phyloP scores from a whole-genome alignment of 495 filamentous ascomycete genomes.

The Chaetomium fimeti region DNA sequence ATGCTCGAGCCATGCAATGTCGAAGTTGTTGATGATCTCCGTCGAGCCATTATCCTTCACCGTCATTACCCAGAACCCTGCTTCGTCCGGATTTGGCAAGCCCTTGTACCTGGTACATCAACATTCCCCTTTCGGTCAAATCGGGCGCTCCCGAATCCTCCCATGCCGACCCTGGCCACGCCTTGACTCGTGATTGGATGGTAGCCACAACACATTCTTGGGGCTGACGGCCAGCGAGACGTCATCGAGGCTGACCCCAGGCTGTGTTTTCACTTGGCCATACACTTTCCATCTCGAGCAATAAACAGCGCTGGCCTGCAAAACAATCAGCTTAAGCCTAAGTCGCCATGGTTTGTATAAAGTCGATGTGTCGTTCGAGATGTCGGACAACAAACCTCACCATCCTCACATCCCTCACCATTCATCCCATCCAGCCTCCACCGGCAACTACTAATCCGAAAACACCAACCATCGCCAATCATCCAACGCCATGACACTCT shows the following conservation, averaged over 20 bases:
- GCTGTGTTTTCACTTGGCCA: not conserved
- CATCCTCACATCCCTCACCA: not conserved
- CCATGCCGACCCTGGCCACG: not conserved
- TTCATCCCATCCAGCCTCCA: not conserved
- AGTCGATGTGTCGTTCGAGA: not conserved
- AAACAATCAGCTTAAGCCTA: not conserved
- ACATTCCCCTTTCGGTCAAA: not conserved
- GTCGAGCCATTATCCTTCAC: no score
- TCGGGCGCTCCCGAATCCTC: not conserved
- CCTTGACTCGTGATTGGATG: not conserved
- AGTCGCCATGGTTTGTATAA: not conserved
- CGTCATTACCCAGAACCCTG: no score
- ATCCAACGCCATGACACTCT: not conserved
- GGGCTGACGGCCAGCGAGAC: no score
- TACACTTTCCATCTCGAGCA: not conserved
- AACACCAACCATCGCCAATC: not conserved
- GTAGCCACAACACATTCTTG: not conserved
- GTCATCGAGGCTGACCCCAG: not conserved
- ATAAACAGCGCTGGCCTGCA: not conserved
- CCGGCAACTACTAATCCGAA: not conserved
- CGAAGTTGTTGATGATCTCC: no score
- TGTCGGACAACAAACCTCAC: not conserved
- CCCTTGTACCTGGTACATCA: not conserved
- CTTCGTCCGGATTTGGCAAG: not conserved
- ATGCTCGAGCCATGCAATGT: no score